phyloP scores from a whole-genome alignment of 73 alveolate genomes.

The Tetrahymena borealis region DNA sequence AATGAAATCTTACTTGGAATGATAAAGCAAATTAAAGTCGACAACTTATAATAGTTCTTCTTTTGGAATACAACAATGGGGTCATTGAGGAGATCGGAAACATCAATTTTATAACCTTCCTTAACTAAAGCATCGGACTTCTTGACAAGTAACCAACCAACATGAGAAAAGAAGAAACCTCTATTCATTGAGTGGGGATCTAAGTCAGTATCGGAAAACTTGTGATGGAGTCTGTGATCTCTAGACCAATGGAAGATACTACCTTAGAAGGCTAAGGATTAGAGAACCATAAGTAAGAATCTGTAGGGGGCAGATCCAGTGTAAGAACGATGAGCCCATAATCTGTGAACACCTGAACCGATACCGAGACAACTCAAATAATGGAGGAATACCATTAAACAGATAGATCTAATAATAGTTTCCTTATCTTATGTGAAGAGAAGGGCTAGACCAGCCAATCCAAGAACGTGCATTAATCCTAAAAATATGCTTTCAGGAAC shows the following conservation, averaged over 20 bases:
- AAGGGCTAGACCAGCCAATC: neutral
- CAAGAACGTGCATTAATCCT: neutral
- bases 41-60: neutral
- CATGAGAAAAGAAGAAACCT: conserved; percentile 7
- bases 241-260: neutral
- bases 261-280: neutral
- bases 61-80: conserved; percentile 6
- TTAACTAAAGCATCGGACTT: neutral
- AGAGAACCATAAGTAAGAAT: neutral
- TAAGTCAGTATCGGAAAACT: neutral
- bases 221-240: conserved; percentile 9
- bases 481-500: neutral
- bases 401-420: neutral
- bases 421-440: neutral
- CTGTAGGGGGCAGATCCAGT: neutral
- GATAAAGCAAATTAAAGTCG: neutral
- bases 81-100: neutral
- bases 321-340: conserved; percentile 4
- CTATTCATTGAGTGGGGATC: neutral
- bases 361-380: neutral
- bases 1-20: neutral
- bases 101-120: conserved; percentile 10
- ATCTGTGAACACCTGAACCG: neutral
- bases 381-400: neutral
- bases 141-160: conserved; percentile 16